Evolutionary conservation across 129 eudicot genomes (phyloP).

Genomic region (Flaveria sonorensis): DNA sequence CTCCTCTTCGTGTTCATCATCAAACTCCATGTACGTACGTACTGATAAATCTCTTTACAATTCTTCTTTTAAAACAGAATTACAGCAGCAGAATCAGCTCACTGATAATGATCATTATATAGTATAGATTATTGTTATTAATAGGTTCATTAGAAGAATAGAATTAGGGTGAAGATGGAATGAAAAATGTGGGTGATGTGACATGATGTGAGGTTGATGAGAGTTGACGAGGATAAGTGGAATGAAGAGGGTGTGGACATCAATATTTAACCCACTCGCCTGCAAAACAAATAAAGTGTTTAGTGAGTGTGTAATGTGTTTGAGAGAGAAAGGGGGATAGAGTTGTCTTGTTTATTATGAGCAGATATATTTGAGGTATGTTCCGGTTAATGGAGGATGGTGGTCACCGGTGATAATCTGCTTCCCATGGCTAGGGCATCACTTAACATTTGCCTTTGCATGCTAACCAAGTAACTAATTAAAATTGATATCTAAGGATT

Average conservation of each 20-base stretch:
- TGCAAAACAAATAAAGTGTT: constrained; percentile 38
- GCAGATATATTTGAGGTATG: constrained; percentile 34
- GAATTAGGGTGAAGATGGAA: constrained; percentile 7
- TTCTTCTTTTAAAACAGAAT: not conserved
- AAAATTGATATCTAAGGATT: no score
- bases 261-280: constrained; percentile 48
- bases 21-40: constrained; percentile 68
- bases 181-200: constrained; percentile 22
- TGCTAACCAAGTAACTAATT: no score
- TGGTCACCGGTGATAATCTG: constrained; percentile 36
- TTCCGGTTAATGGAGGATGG: constrained; percentile 35
- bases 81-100: not conserved
- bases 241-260: constrained; percentile 64
- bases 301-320: constrained; percentile 7
- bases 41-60: not conserved
- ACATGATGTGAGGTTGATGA: constrained; percentile 35
- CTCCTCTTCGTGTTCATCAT: constrained; percentile 57
- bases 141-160: no score
- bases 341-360: constrained; percentile 32
- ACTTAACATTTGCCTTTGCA: not conserved
- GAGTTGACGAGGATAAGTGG: constrained; percentile 47
- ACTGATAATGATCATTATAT: not conserved
- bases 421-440: constrained; percentile 40
- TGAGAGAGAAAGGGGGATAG: not conserved
- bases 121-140: no score